Base-by-base conservation (phyloP, 441 rosid species). In the Pelargonium fulgidum region DNA sequence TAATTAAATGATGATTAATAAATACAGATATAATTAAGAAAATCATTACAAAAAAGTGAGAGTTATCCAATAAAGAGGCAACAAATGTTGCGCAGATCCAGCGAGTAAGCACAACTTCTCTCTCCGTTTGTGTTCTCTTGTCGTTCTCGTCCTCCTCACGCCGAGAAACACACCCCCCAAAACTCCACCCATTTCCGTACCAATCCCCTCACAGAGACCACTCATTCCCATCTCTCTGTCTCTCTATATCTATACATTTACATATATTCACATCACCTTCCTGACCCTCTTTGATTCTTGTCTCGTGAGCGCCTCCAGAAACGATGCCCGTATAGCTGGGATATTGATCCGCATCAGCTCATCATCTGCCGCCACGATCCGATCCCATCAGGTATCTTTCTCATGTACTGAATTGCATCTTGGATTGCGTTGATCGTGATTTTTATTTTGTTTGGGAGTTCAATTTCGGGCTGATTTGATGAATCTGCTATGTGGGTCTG, bases 401-500 rank as follows among this genome's bases (percentile, higher is more conserved):
- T 56, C 19, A 56, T 56, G 17, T 16, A 1, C 62, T 56, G 62
- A 56, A 7, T 12, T 56, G 62, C 24, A 56, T 56, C 62, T 56
- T 26, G 62, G 62, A 26, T 56, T 56, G 24, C 9, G 8, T 56
- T 16, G 22, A 56, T 56, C 9, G 8, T 56, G 62, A 24, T 7
- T 56, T 56, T 11, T 3, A 26, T 26, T 1, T 26, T 26, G 33
- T 26, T 26, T 26, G 33, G 33, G 33, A 26, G 33, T 26, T 26
- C 33, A 26, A 26, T 26, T 26, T 26, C 33, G 33, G 33, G 33
- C 33, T 26, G 33, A 16, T 56, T 56, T 17, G 62, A 16, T 56
- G 62, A 56, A 56, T 56, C 62, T 56, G 62, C 62, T 7, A 16
- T 56, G 62, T 56, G 62, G 26, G 62, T 56, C 62, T 19, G 62